phyloP scores from a whole-genome alignment of 1,284 basidiomycete genomes.

The Entoloma clypeatum region DNA sequence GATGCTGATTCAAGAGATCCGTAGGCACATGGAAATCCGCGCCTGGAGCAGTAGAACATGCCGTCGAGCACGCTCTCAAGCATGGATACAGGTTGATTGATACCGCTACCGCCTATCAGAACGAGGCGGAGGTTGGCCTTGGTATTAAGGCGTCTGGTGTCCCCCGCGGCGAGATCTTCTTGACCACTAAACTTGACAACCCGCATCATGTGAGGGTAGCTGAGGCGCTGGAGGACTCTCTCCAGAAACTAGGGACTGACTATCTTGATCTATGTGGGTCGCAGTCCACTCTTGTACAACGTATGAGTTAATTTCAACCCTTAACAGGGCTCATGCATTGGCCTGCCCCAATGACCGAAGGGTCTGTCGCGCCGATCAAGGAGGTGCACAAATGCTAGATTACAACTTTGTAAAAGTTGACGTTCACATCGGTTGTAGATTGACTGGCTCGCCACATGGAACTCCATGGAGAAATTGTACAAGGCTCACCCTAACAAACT shows the following conservation, averaged over 20 bases:
- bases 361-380: conserved; percentile 36
- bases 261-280: conserved; percentile 74
- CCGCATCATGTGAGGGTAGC: conserved; percentile 59
- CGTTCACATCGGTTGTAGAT: conserved; percentile 21
- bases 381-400: conserved; percentile 19
- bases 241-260: conserved; percentile 64
- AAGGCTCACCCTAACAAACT: conserved; percentile 63
- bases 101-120: conserved; percentile 51
- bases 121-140: conserved; percentile 71
- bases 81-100: conserved; percentile 77
- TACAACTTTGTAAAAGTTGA: conserved; percentile 4
- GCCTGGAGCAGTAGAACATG: conserved; percentile 59
- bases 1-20: too few species aligned
- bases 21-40: conserved; percentile 77
- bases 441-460: conserved; percentile 79
- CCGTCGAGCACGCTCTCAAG: conserved; percentile 71
- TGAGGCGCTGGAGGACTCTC: conserved; percentile 67
- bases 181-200: conserved; percentile 75
- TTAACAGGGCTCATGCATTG: conserved; percentile 83
- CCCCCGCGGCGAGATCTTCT: conserved; percentile 64
- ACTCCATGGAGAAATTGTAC: conserved; percentile 67
- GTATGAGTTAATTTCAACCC: conserved; percentile 5
- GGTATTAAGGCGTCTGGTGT: conserved; percentile 74
- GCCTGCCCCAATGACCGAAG: conserved; percentile 59
- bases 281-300: conserved; percentile 15